These are phyloP conservation scores for Nakazawaea wickerhamii DNA, from an alignment of 805 yeast species.

Conservation along the genomic window DNA sequence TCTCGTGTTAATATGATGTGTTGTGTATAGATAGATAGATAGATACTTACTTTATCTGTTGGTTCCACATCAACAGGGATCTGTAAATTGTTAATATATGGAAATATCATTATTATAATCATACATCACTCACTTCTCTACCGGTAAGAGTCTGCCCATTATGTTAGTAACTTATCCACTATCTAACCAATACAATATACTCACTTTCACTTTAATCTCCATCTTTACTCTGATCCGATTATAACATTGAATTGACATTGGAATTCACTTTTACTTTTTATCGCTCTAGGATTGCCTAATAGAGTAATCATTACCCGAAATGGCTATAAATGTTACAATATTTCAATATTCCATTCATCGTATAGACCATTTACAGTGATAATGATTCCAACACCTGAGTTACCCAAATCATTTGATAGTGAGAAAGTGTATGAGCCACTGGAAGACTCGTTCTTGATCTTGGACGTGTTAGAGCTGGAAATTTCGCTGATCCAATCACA, in stretches of 20 bases:
- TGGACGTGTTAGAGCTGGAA: conserved; percentile 75
- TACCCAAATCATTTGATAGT: conserved; percentile 44
- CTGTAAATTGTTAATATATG: conserved; percentile 22
- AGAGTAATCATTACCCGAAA: not conserved
- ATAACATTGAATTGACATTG: too few relatives aligned
- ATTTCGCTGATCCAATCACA: conserved; percentile 16
- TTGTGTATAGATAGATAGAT: conserved; percentile 20
- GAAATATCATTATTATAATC: not conserved
- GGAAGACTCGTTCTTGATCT: conserved; percentile 81
- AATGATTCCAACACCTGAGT: conserved; percentile 80
- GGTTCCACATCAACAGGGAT: conserved; percentile 73
- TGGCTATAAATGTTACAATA: not conserved
- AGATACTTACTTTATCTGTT: conserved; percentile 48
- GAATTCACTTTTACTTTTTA: not conserved
- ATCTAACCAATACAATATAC: too few relatives aligned
- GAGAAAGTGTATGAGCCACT: conserved; percentile 90
- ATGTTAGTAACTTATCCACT: conserved; percentile 10
- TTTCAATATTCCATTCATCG: not conserved
- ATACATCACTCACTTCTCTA: conserved; percentile 47
- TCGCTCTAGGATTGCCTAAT: not conserved
- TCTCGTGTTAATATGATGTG: conserved; percentile 23
- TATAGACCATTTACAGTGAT: not conserved
- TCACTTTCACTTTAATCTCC: conserved; percentile 63
- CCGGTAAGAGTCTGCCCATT: conserved; percentile 63
- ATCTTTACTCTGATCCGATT: conserved; percentile 28